Conservation (phyloP, 225 moss, liverwort and hornwort genomes). For the Polytrichum commune region DNA sequence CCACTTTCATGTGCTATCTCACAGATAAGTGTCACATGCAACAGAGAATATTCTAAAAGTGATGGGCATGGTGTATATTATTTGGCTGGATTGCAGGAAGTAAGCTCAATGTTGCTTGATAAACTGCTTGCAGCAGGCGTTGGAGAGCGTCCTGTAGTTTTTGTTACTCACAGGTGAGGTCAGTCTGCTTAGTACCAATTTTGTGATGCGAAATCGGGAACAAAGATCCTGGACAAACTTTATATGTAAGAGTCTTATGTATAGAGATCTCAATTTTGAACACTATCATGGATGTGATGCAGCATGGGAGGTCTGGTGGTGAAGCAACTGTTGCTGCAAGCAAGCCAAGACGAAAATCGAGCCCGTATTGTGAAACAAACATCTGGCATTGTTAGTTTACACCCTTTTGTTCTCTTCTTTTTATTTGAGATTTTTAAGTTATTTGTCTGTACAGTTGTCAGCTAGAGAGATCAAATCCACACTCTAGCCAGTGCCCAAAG, state of each 20-base stretch:
- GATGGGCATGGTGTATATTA: conserved; percentile 16
- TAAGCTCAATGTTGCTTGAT: conserved; percentile 95
- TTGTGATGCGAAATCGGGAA: no score
- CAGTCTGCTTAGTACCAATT: not conserved
- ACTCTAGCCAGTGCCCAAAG: no score
- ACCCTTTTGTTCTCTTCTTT: conserved; percentile 8
- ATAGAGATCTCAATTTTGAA: no score
- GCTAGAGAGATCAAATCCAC: no score
- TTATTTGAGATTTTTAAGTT: conserved; percentile 10
- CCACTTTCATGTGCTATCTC: no score
- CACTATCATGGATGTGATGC: conserved; percentile 19
- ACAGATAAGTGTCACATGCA: no score
- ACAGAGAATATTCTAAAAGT: not conserved
- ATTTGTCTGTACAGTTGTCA: not conserved
- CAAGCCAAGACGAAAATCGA: conserved; percentile 60
- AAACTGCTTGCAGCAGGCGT: conserved; percentile 95
- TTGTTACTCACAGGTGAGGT: conserved; percentile 84
- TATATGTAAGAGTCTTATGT: no score
- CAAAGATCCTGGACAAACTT: no score
- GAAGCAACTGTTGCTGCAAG: conserved; percentile 94
- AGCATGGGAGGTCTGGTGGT: conserved; percentile 99
- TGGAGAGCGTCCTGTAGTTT: conserved; percentile 89
- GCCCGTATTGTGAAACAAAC: conserved; percentile 73
- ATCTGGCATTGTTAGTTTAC: conserved; percentile 71
- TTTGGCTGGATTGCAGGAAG: conserved; percentile 69